Conservation (phyloP, 441 rosid genomes). For the Cnidoscolus chayamansa region DNA sequence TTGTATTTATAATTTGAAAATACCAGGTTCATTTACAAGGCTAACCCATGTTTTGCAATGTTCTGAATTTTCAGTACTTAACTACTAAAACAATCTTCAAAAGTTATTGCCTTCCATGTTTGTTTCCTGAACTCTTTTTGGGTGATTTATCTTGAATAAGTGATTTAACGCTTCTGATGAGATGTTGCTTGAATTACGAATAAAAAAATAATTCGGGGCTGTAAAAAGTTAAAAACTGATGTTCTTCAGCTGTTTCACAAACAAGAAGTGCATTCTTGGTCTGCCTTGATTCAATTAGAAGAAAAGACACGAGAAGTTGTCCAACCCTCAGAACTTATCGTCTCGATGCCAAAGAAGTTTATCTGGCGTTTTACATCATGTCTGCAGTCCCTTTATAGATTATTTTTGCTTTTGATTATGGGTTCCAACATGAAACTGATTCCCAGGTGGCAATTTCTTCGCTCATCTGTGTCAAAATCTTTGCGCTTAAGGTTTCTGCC, state of each 20-base stretch:
- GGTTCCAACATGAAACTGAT: neutral
- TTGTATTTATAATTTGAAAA: conserved; percentile 9
- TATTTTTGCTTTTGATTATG: neutral
- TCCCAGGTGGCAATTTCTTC: neutral
- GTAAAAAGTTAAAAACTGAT: too few relatives aligned
- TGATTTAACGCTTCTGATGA: neutral
- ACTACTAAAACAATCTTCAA: neutral
- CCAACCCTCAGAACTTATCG: too few relatives aligned
- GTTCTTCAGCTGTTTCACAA: too few relatives aligned
- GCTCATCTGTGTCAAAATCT: neutral
- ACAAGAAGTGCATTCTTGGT: too few relatives aligned
- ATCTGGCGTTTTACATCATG: neutral
- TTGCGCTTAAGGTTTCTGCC: neutral
- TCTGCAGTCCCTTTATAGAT: neutral
- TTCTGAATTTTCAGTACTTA: conserved; percentile 2
- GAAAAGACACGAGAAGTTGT: neutral
- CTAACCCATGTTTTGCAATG: conserved; percentile 19
- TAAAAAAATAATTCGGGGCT: too few relatives aligned
- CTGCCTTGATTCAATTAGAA: too few relatives aligned
- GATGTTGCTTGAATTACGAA: neutral
- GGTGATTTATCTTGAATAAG: neutral
- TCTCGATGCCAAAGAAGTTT: too few relatives aligned
- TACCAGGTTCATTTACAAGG: conserved; percentile 7
- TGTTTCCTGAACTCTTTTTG: neutral
- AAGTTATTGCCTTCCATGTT: neutral